phyloP scores from a whole-genome alignment of 208 protist genomes.

The Leishmania lainsoni region DNA sequence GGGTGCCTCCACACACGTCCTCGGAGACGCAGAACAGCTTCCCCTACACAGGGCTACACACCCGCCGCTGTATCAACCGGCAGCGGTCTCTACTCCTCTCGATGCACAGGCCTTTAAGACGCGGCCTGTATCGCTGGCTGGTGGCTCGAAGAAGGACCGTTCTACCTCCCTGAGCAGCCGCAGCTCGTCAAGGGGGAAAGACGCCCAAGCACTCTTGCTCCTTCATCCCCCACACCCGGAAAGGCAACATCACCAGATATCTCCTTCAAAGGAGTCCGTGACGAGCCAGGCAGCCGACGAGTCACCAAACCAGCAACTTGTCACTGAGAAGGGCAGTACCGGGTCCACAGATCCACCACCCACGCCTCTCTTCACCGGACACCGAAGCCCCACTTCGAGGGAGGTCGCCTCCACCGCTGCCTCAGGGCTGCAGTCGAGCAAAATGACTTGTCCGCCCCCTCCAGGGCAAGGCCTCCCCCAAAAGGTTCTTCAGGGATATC shows the following conservation, averaged over 20 bases:
- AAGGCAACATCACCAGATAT: background rate
- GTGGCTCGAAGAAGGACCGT: background rate
- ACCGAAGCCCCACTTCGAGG: constrained; percentile 6
- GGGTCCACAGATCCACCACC: constrained; percentile 12
- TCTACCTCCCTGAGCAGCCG: constrained; percentile 2
- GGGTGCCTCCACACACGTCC: background rate
- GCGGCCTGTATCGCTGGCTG: background rate
- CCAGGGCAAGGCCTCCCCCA: background rate
- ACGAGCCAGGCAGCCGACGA: background rate
- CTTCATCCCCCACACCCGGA: background rate
- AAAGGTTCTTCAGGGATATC: background rate
- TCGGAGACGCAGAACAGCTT: background rate
- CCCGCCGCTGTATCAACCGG: constrained; percentile 16
- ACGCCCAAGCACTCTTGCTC: background rate
- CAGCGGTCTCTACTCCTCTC: constrained; percentile 1
- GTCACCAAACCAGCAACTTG: constrained; percentile 9
- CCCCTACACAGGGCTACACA: constrained; percentile 6
- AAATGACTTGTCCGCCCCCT: background rate
- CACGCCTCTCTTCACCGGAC: constrained; percentile 11
- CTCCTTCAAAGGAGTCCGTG: constrained; percentile 13
- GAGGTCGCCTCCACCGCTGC: constrained; percentile 4
- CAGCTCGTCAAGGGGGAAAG: background rate
- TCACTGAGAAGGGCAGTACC: constrained; percentile 11
- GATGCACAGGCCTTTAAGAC: constrained; percentile 6
- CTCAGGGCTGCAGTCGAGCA: background rate